Base-by-base conservation (phyloP, 2,329 filamentous ascomycete species). In the Stenocarpella maydis region DNA sequence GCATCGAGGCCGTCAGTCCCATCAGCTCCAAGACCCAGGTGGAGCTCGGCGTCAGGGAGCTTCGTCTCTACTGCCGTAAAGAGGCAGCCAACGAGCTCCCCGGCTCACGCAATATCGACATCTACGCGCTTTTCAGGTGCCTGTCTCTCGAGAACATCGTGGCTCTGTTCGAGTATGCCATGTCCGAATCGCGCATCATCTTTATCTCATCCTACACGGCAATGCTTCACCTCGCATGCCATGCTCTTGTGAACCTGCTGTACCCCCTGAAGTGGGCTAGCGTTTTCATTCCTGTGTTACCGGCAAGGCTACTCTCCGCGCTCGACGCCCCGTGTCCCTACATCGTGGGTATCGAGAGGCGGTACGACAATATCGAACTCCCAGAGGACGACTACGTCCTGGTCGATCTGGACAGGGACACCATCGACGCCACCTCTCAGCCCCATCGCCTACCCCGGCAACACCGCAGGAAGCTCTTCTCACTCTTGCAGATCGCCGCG, bases 241-340 rank as follows among this genome's bases (percentile, higher is more conserved):
- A 94, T 78, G 94, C 95, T n/a, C 83, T 98, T 69, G 88, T 89
- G 39, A 95, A 91, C 78, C 83, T 98, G 45, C 83, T 99, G 24
- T 99, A 97, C 78, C 95, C 95, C 9, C 83, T 98, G 65, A 92
- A 94, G 73, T 98, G 96, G 95, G 89, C 93, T 3, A 97, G 95
- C 74, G 94, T 98, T 60, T 94, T 97, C 77, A 98, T 98, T 72
- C 95, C 95, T 2, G 87, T 98, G 41, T 86, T 99, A 10, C 95
- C 95, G 7, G 93, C 94, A 10, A 90, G 95, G 43, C 84, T 99
- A 26, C 86, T 99, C 12, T 95, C 96, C 65, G 95, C 94, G 3
- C 86, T 99, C 21, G 96, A 98, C 75, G 95, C 95, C 1, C 95
- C 95, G 3, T 98, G 96, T 75, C 96, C 96, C 0, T 99, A 98